Base-by-base conservation (phyloP, 2,329 filamentous ascomycete species). In the Atkinsonella hypoxylon region DNA sequence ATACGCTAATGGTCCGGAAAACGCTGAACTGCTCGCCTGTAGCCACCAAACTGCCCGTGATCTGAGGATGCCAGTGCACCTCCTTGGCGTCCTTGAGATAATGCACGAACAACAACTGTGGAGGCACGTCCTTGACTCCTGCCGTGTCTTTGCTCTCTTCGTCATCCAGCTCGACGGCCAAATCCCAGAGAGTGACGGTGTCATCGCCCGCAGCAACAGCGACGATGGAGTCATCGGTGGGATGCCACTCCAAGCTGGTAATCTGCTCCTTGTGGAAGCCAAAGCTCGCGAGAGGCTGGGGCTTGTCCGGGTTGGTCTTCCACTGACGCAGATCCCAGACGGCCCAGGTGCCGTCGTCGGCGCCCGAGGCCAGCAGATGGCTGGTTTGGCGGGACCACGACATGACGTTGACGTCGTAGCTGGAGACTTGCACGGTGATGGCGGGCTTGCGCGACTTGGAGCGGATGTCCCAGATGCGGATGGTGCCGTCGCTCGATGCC, bases 291-390 rank as follows among this genome's bases (percentile, higher is more conserved):
- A 97, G 87, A 1, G 93, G 87, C 45, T 83, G 83, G 6, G 86
- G 84, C 70, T 75, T 78, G 58, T 76, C 70, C 7, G 71, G 70
- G 32, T 72, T 65, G 51, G 65, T 67, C 72, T 95, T 96, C 91
- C 91, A 97, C 67, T 94, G 86, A 49, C 93, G 81, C 62, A 98
- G 72, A 67, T 98, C 93, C 93, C 93, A 98, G 22, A 97, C 90
- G 1, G 79, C 89, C 89, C 91, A 97, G 49, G 85, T 82, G 38
- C 93, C 93, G 63, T 96, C 89, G 62, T 98, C 93, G 55, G 87
- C 89, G 43, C 93, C 93, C 0, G 90, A 89, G 1, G 91, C 91
- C 36, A 98, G 81, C 36, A 98, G 79, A 67, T 97, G 89, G 20
- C 83, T 81, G 1, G 90, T 95, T 68, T 90, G 83, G 43, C 79